These are phyloP conservation scores for Diaporthe batatas DNA, from an alignment of 2,329 filamentous ascomycete species.

Conservation along the genomic window DNA sequence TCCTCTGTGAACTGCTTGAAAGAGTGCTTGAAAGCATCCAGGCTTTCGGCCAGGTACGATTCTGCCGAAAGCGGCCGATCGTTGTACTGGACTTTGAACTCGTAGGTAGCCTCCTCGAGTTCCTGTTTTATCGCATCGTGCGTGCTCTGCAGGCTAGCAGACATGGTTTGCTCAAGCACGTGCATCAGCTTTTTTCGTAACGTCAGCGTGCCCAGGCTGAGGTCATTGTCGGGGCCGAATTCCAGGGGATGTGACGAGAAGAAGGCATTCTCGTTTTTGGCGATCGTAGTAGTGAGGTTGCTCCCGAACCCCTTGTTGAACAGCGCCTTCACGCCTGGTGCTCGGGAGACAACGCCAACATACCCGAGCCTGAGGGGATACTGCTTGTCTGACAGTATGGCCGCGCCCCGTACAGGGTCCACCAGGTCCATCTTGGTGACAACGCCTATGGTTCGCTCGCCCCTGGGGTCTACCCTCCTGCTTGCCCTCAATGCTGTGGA, in stretches of 20 bases:
- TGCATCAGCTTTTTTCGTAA: slow-evolving; percentile 97
- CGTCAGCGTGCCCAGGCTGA: slow-evolving; percentile 86
- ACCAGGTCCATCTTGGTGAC: slow-evolving; percentile 99
- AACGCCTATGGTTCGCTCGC: slow-evolving; percentile 97
- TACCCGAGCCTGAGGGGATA: slow-evolving; percentile 97
- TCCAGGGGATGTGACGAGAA: slow-evolving; percentile 87
- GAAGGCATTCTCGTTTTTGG: slow-evolving; percentile 88
- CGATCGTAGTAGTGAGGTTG: slow-evolving; percentile 84
- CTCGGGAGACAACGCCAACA: slow-evolving; percentile 91
- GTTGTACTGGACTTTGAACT: slow-evolving; percentile 99
- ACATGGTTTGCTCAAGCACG: slow-evolving; percentile 97
- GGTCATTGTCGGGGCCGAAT: slow-evolving; percentile 79
- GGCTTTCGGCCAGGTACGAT: slow-evolving; percentile 93
- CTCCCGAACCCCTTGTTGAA: slow-evolving; percentile 83
- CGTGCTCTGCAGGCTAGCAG: slow-evolving; percentile 87
- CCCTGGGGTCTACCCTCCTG: slow-evolving; percentile 90
- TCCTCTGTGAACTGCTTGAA: slow-evolving; percentile 94
- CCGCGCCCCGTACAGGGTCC: slow-evolving; percentile 81
- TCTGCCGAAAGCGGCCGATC: slow-evolving; percentile 94
- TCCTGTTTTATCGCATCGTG: slow-evolving; percentile 94
- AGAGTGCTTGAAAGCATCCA: slow-evolving; percentile 97
- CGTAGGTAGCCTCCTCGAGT: slow-evolving; percentile 95
- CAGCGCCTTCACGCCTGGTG: slow-evolving; percentile 77
- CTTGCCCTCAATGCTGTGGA: slow-evolving; percentile 93
- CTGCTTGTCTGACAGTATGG: slow-evolving; percentile 88